These are phyloP conservation scores for Picea abies DNA, from an alignment of 83 land plant genomes.

Conservation along the genomic window DNA sequence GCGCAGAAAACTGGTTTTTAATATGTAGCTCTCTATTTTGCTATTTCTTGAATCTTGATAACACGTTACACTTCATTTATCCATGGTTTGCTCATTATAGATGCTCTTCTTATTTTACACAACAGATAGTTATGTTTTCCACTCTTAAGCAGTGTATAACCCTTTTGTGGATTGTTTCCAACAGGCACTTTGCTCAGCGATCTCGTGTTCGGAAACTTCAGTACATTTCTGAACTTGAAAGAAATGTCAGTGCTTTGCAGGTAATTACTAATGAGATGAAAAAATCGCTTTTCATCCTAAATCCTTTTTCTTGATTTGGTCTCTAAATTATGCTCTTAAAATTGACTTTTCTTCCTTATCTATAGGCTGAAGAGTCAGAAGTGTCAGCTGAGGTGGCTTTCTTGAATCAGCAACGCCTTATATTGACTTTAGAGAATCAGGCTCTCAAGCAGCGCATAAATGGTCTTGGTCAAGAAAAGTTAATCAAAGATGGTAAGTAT, in stretches of 20 bases:
- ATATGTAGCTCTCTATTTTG: background rate
- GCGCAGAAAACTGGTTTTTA: background rate
- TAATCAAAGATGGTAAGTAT: conserved; percentile 64
- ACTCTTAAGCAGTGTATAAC: background rate
- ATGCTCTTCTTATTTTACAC: background rate
- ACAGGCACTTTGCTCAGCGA: conserved; percentile 89
- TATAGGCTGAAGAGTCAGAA: conserved; percentile 71
- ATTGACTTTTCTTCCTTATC: background rate
- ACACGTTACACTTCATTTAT: background rate
- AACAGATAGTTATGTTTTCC: background rate
- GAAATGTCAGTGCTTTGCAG: conserved; percentile 69
- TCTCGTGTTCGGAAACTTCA: conserved; percentile 88
- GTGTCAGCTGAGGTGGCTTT: conserved; percentile 73
- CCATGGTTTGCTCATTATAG: background rate
- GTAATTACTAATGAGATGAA: conserved; percentile 31
- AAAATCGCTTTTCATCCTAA: background rate
- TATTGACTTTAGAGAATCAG: conserved; percentile 71
- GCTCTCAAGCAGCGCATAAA: conserved; percentile 76
- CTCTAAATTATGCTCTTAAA: background rate
- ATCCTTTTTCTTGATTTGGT: background rate
- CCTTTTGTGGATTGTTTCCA: conserved; percentile 13
- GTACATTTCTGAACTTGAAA: too few relatives aligned
- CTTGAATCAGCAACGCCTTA: conserved; percentile 63
- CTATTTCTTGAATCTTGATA: background rate
- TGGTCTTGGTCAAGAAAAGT: conserved; percentile 68